phyloP scores from a whole-genome alignment of 371 early-diverging fungal species.

The Apophysomyces elegans region DNA sequence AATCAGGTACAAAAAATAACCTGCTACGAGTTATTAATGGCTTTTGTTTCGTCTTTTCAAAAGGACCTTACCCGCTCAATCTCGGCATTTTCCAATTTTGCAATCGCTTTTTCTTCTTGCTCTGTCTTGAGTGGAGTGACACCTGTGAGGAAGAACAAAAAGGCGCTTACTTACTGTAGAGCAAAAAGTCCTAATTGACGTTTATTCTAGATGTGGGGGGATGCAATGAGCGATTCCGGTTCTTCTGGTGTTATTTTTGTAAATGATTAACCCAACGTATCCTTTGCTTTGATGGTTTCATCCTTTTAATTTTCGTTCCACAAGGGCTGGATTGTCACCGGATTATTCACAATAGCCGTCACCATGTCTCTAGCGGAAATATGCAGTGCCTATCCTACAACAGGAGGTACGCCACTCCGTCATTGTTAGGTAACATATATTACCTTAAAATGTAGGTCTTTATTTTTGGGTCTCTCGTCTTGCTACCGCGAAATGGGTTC shows the following conservation, averaged over 20 bases:
- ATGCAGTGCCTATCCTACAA: slow-evolving; percentile 74
- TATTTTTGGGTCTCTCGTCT: slow-evolving; percentile 70
- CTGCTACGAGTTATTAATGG: background rate
- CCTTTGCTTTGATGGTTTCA: too few species aligned
- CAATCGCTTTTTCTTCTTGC: slow-evolving; percentile 65
- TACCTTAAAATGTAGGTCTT: slow-evolving; percentile 28
- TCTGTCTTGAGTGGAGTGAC: slow-evolving; percentile 66
- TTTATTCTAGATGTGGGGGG: slow-evolving; percentile 52
- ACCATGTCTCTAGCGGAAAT: slow-evolving; percentile 79
- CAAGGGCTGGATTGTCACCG: slow-evolving; percentile 70
- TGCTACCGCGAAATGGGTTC: slow-evolving; percentile 60
- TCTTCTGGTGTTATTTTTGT: slow-evolving; percentile 63
- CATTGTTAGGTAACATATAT: too few species aligned
- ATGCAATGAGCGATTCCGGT: slow-evolving; percentile 65
- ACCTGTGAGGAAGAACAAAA: slow-evolving; percentile 30
- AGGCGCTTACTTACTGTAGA: background rate
- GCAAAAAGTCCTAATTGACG: background rate
- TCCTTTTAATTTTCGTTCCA: too few species aligned
- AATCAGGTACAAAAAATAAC: slow-evolving; percentile 34
- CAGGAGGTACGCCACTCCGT: slow-evolving; percentile 51
- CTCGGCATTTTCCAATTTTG: slow-evolving; percentile 65
- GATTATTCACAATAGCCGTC: slow-evolving; percentile 61
- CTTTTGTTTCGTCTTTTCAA: slow-evolving; percentile 10
- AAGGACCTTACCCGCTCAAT: slow-evolving; percentile 71
- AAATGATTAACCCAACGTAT: background rate